Evolutionary conservation across 371 early-diverging fungal genomes (phyloP), one percentile per base, ranked within the genome.

Genomic region (Zychaea mexicana): DNA sequence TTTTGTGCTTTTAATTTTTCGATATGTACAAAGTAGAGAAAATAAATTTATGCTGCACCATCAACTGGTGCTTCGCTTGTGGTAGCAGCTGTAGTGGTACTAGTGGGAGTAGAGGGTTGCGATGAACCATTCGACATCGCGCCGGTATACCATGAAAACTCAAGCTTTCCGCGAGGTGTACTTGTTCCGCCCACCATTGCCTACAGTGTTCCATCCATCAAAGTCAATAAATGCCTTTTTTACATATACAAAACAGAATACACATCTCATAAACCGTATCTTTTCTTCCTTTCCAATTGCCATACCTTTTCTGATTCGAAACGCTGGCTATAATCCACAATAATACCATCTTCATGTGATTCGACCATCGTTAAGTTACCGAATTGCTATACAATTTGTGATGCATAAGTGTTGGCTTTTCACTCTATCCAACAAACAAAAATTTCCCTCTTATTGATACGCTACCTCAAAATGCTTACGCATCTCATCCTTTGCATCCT

Each of bases 401-500:
- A 42, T 42, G n/a, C n/a, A n/a, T n/a, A n/a, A 46, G 65, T 53
- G 21, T 53, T 24, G 27, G 53, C 21, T 13, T 21, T n/a, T n/a
- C n/a, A n/a, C n/a, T n/a, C n/a, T n/a, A n/a, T n/a, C n/a, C n/a
- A n/a, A n/a, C n/a, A n/a, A n/a, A n/a, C n/a, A n/a, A 7, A 2
- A 42, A 17, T 42, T 12, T 42, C n/a, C 15, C 4, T 42, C n/a
- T 15, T 15, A 42, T 4, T 15, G n/a, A 42, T 15, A n/a, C 52
- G 52, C 58, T 70, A 88, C 89, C 72, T 88, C 86, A 65, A 90
- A 88, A 64, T 92, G 87, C 39, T 72, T 74, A 46, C 76, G 77
- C 26, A 90, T 72, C 13, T 75, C 77, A n/a, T 78, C 77, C 38
- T 70, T 77, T n/a, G 76, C 60, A 2, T 70, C 72, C 57, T 76